Evolutionary conservation across 306 rosid genomes (phyloP).

Genomic region (Cucumis melo): DNA sequence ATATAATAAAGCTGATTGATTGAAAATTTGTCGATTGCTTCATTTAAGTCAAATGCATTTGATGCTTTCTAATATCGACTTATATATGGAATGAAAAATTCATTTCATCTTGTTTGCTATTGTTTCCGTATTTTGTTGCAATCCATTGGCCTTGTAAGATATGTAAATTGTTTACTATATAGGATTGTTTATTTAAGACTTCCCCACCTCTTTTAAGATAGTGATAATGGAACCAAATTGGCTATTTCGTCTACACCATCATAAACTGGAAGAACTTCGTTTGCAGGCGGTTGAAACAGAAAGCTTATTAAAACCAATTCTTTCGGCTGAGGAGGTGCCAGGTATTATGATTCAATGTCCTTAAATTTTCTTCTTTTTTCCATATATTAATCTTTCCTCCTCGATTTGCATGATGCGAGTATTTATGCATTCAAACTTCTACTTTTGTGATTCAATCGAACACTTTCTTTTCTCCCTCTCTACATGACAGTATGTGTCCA

Average conservation of each 20-base stretch:
- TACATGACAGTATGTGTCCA: slow-evolving; percentile 66
- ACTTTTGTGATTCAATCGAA: not conserved
- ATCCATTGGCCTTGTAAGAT: not conserved
- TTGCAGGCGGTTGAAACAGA: slow-evolving; percentile 79
- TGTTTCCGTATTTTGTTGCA: not conserved
- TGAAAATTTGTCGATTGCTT: not conserved
- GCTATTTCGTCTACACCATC: not conserved
- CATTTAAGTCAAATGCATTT: not conserved
- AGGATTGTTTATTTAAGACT: not conserved
- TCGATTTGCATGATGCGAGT: not conserved
- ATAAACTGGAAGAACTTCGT: not conserved
- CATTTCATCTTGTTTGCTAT: not conserved
- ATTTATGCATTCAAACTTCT: not conserved
- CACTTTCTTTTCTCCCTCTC: slow-evolving; percentile 5
- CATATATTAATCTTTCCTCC: not conserved
- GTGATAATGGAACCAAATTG: not conserved
- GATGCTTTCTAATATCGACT: not conserved
- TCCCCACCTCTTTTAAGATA: not conserved
- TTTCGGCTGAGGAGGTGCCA: slow-evolving; percentile 69
- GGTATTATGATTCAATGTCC: slow-evolving; percentile 16
- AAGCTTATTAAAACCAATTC: slow-evolving; percentile 56
- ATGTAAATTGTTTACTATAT: not conserved
- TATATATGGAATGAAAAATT: not conserved
- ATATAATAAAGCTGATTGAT: not conserved
- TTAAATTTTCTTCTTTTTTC: not conserved